These are phyloP conservation scores for Mycena galopus DNA, from an alignment of 768 basidiomycete genomes.

Conservation along the genomic window DNA sequence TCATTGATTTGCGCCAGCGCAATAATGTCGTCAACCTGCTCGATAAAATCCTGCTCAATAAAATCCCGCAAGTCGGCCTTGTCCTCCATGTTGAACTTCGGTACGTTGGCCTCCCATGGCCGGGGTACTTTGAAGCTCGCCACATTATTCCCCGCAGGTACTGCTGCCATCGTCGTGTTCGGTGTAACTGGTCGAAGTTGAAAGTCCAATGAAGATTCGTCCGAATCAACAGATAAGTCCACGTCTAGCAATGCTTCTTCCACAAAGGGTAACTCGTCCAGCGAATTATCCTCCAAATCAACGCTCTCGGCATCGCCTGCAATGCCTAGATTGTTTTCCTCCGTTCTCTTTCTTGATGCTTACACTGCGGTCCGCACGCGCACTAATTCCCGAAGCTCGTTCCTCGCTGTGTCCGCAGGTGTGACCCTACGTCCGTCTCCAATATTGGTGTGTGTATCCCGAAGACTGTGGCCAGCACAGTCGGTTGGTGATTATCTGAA, in stretches of 20 bases:
- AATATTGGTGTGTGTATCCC: no score
- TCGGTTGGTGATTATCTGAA: neutral
- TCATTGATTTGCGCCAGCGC: slow-evolving; percentile 6
- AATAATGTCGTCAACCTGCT: slow-evolving; percentile 28
- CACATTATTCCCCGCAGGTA: slow-evolving; percentile 3
- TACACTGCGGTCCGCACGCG: neutral
- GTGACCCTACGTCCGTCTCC: neutral
- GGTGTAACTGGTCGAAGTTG: slow-evolving; percentile 4
- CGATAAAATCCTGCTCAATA: no score
- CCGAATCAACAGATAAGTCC: neutral
- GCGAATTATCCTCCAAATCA: neutral
- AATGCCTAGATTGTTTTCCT: neutral
- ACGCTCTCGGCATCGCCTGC: slow-evolving; percentile 8
- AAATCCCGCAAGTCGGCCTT: slow-evolving; percentile 20
- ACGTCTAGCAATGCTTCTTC: neutral
- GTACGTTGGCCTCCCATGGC: slow-evolving; percentile 26
- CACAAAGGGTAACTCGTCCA: neutral
- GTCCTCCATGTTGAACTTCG: neutral
- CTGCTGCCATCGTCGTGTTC: neutral
- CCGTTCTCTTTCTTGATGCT: neutral
- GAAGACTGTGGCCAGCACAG: slow-evolving; percentile 2
- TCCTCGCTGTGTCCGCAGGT: neutral
- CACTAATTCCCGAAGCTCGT: neutral
- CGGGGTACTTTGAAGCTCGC: slow-evolving; percentile 24
- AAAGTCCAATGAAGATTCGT: neutral